These are phyloP conservation scores for Eimeria tenella DNA, from an alignment of 169 alveolate genomes.

Conservation along the genomic window DNA sequence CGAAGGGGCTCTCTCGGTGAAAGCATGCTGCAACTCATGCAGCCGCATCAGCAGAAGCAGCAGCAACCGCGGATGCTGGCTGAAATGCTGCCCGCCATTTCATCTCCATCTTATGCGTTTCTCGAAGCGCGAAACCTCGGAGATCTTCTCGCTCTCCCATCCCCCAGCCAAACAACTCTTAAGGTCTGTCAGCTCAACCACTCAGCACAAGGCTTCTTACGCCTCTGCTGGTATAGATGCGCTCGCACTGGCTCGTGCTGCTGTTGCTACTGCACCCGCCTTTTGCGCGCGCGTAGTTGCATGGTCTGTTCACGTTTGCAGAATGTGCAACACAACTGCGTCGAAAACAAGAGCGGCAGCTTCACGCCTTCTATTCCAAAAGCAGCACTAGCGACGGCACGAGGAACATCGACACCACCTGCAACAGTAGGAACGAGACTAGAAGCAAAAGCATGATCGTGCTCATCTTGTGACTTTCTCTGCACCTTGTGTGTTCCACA, in stretches of 20 bases:
- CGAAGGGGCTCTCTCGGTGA: not conserved
- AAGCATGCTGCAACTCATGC: not conserved
- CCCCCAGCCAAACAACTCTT: slow-evolving; percentile 35
- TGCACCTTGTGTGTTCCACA: not conserved
- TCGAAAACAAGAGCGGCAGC: not conserved
- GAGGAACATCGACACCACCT: not conserved
- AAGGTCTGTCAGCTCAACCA: not conserved
- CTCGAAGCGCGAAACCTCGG: slow-evolving; percentile 49
- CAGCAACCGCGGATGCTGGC: not conserved
- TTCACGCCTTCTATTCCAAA: not conserved
- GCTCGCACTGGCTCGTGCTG: slow-evolving; percentile 10
- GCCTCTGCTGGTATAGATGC: not conserved
- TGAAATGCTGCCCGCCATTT: slow-evolving; percentile 26
- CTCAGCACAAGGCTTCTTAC: not conserved
- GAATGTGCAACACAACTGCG: not conserved
- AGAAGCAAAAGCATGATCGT: not conserved
- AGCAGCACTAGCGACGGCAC: not conserved
- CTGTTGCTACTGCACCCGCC: not conserved
- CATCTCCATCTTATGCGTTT: slow-evolving; percentile 43
- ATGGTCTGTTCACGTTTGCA: not conserved
- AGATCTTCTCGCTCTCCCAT: slow-evolving; percentile 12
- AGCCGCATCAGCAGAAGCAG: slow-evolving; percentile 17
- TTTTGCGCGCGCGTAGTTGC: not conserved
- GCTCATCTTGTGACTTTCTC: not conserved
- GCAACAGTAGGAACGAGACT: not conserved